phyloP scores from a whole-genome alignment of 495 filamentous ascomycete genomes.

The Penicillium cinerascens region DNA sequence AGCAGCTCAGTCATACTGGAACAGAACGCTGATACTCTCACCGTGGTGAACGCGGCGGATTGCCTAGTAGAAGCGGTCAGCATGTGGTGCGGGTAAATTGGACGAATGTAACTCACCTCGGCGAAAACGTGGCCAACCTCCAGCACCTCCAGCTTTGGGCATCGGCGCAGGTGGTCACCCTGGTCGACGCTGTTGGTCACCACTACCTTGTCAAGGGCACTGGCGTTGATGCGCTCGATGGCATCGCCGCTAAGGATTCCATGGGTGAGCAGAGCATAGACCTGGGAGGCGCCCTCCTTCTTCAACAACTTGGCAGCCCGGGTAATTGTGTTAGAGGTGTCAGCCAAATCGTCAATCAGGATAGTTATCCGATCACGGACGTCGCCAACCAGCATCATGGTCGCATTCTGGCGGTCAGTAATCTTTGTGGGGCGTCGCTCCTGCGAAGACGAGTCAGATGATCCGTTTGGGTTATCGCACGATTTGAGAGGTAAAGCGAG shows the following conservation, averaged over 20 bases:
- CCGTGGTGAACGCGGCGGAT: slow-evolving; percentile 96
- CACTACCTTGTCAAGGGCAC: slow-evolving; percentile 82
- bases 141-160: slow-evolving; percentile 85
- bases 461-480: not conserved
- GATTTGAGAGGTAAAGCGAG: slow-evolving; percentile 12
- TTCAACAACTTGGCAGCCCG: slow-evolving; percentile 95
- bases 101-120: slow-evolving; percentile 55
- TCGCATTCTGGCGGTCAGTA: slow-evolving; percentile 89
- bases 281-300: slow-evolving; percentile 81
- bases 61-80: slow-evolving; percentile 52
- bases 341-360: slow-evolving; percentile 89
- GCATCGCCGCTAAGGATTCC: slow-evolving; percentile 93
- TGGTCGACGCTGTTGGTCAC: slow-evolving; percentile 95
- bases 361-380: slow-evolving; percentile 79
- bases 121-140: slow-evolving; percentile 92
- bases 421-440: slow-evolving; percentile 95
- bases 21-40: slow-evolving; percentile 95
- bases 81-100: slow-evolving; percentile 2
- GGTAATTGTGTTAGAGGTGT: slow-evolving; percentile 96
- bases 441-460: slow-evolving; percentile 42
- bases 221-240: slow-evolving; percentile 88
- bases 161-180: slow-evolving; percentile 67
- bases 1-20: slow-evolving; percentile 70
- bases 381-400: slow-evolving; percentile 97
- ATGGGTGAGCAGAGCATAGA: slow-evolving; percentile 91